These are phyloP conservation scores for Pleurozium schreberi DNA, from an alignment of 225 moss, liverwort and hornwort genomes.

Conservation along the genomic window DNA sequence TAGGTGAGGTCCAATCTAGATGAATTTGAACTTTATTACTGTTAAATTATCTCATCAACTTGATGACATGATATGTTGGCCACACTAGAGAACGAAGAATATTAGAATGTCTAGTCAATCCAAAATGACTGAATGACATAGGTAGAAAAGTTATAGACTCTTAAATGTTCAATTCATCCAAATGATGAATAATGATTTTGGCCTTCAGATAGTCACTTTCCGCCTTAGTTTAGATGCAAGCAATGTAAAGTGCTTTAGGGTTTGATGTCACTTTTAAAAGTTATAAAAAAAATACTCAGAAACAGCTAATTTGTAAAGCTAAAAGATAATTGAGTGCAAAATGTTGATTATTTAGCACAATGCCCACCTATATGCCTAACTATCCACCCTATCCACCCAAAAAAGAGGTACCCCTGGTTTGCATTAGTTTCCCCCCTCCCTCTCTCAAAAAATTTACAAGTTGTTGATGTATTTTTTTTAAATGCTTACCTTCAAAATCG, in stretches of 20 bases:
- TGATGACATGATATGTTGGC: not conserved
- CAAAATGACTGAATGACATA: not conserved
- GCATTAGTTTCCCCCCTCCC: no score
- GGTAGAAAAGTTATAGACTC: not conserved
- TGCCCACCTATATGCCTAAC: not conserved
- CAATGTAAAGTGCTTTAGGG: not conserved
- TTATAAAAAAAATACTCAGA: not conserved
- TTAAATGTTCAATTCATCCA: not conserved
- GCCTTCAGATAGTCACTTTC: not conserved
- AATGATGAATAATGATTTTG: not conserved
- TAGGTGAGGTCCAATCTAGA: rapidly evolving
- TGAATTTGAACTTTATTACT: not conserved
- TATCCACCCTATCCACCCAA: no score
- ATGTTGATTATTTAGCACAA: not conserved
- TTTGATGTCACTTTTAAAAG: not conserved
- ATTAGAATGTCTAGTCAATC: not conserved
- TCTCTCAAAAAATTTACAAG: no score
- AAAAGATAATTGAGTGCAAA: not conserved
- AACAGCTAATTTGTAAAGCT: not conserved
- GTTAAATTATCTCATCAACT: not conserved
- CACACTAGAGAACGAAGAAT: rapidly evolving
- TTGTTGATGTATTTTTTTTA: no score
- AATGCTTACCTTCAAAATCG: no score
- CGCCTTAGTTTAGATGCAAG: not conserved
- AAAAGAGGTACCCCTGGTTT: no score